phyloP scores from a whole-genome alignment of 495 filamentous ascomycete genomes.

The Penicillium nucicola region DNA sequence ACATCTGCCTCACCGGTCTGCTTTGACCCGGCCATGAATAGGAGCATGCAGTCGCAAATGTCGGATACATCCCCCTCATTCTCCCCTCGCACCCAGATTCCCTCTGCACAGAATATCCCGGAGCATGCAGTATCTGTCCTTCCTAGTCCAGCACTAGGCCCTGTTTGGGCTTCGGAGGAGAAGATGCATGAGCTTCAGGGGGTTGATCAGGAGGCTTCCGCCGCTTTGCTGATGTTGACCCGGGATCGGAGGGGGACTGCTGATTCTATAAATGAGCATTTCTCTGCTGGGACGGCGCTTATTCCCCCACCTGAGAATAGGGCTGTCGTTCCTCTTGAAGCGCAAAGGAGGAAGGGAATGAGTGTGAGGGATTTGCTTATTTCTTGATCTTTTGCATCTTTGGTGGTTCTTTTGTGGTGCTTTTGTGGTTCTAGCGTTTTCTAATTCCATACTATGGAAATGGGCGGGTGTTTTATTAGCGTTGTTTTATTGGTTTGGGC shows the following conservation, averaged over 20 bases:
- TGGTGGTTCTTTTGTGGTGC: neutral
- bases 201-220: slow-evolving; percentile 74
- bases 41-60: slow-evolving; percentile 3
- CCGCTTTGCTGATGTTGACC: slow-evolving; percentile 77
- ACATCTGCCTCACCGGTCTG: slow-evolving; percentile 37
- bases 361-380: slow-evolving; percentile 79
- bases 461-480: neutral
- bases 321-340: slow-evolving; percentile 6
- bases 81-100: slow-evolving; percentile 34
- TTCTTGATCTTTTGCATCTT: slow-evolving; percentile 28
- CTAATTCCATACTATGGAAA: neutral
- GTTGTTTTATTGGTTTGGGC: neutral
- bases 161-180: slow-evolving; percentile 22
- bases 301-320: slow-evolving; percentile 1
- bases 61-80: slow-evolving; percentile 36
- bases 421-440: neutral
- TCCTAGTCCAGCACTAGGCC: slow-evolving; percentile 41
- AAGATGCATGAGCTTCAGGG: slow-evolving; percentile 32
- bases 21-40: slow-evolving; percentile 12
- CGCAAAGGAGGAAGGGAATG: slow-evolving; percentile 52
- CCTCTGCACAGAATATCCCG: slow-evolving; percentile 22
- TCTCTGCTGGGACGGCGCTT: slow-evolving; percentile 10
- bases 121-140: slow-evolving; percentile 35
- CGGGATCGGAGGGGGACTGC: slow-evolving; percentile 55
- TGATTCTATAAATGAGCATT: slow-evolving; percentile 30